Evolutionary conservation across 371 early-diverging fungal species (phyloP).

Genomic region (Caulochytrium protostelioides): DNA sequence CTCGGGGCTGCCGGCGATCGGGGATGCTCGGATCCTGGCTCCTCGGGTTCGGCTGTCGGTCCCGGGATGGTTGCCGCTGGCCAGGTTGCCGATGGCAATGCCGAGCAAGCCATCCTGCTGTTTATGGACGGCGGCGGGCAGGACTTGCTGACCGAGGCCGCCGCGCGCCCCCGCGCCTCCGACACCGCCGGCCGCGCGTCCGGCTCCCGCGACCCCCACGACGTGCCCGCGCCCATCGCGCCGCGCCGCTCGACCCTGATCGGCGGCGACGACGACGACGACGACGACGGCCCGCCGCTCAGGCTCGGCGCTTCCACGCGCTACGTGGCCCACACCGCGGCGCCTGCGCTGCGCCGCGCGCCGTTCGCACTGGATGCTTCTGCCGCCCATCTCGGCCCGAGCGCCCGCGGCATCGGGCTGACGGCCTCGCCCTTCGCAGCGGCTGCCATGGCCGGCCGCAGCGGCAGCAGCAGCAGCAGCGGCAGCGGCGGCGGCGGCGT

Average conservation of each 20-base stretch:
- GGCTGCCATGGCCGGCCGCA: too few species aligned
- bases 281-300: too few species aligned
- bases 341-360: too few species aligned
- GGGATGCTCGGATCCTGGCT: conserved; percentile 3
- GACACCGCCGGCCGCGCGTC: conserved; percentile 1
- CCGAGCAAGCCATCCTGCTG: conserved; percentile 37
- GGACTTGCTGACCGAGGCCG: conserved; percentile 11
- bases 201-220: conserved; percentile 6
- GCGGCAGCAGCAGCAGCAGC: too few species aligned
- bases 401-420: too few species aligned
- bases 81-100: conserved; percentile 18
- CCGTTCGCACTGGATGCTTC: too few species aligned
- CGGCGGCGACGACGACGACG: conserved; percentile 16
- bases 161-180: neutral
- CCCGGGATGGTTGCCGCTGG: conserved; percentile 3
- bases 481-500: too few species aligned
- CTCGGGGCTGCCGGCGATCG: too few species aligned
- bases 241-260: conserved; percentile 48
- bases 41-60: neutral
- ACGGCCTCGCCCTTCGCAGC: too few species aligned
- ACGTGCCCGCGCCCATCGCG: conserved; percentile 54
- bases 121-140: conserved; percentile 39
- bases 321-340: too few species aligned
- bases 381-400: too few species aligned
- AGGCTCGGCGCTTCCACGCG: too few species aligned